A percentile compares a stretch with the other conserved stretches of the same genome.
Conservation (phyloP, 140 eudicot genomes). For the Erigeron philadelphicus region DNA sequence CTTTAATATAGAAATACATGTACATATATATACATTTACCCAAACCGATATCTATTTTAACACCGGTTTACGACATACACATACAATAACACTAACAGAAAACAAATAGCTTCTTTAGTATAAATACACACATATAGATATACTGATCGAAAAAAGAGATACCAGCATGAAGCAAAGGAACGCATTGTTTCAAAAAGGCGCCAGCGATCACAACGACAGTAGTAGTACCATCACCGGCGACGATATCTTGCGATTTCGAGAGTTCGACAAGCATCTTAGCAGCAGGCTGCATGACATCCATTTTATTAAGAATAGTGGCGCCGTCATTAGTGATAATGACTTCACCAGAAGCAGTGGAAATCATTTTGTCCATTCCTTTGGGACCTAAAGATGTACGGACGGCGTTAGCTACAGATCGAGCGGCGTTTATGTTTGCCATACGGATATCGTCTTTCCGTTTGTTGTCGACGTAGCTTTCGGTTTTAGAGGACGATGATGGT, state of each 20-base stretch:
- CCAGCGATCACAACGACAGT: slow-evolving; percentile 4
- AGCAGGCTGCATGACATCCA: slow-evolving; percentile 91
- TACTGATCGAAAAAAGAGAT: not conserved
- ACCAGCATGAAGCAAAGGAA: not conserved
- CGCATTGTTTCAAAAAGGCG: not conserved
- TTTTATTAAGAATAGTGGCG: slow-evolving; percentile 83
- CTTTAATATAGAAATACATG: not conserved
- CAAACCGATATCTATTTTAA: no score
- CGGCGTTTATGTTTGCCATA: slow-evolving; percentile 67
- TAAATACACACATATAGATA: not conserved
- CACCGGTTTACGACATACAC: no score
- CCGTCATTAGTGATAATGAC: slow-evolving; percentile 97
- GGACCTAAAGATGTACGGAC: slow-evolving; percentile 89
- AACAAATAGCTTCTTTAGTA: no score
- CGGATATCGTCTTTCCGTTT: slow-evolving; percentile 89
- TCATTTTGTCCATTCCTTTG: slow-evolving; percentile 95
- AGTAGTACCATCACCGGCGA: slow-evolving; percentile 82
- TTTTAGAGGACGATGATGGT: slow-evolving; percentile 36
- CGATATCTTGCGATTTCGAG: slow-evolving; percentile 63
- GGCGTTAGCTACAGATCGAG: slow-evolving; percentile 75
- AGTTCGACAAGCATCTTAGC: slow-evolving; percentile 74
- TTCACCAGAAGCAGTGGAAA: slow-evolving; percentile 79
- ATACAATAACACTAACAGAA: no score
- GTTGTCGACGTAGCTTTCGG: slow-evolving; percentile 80
- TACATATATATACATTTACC: not conserved